Base-by-base conservation (phyloP, 2,329 filamentous ascomycete species). In the Xylogone sp. region DNA sequence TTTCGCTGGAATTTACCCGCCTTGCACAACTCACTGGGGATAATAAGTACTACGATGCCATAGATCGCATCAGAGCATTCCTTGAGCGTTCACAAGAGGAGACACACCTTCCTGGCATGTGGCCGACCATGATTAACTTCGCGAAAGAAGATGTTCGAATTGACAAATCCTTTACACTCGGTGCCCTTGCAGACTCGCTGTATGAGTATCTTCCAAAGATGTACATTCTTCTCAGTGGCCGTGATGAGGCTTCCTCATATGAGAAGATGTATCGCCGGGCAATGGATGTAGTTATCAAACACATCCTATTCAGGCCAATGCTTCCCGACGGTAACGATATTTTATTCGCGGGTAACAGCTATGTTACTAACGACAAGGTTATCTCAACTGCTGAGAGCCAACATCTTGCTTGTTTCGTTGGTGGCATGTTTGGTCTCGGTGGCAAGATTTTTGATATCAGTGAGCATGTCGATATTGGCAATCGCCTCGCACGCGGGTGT, bases 341-440 rank as follows among this genome's bases (percentile, higher is more conserved):
- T 5, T 64, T 79, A 12, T 72, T 82, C 45, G 72, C 79, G 2
- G 79, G 78, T 9, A 71, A 75, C 45, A 69, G 70, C 8, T 62
- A 64, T 16, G 59, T 69, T 10, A 45, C 67, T 72, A 16, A 77
- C 85, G 53, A 50, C 3, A 31, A 45, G 19, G 8, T 39, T 52
- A 86, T 48, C 3, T 53, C 60, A 16, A 61, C 55, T 65, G 55
- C 63, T 39, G 72, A 61, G 13, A 69, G 76, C 3, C 81, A 88
- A 58, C 87, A 91, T 67, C 73, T 91, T 1, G 79, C 80, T 1
- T 92, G 88, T 67, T 92, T 88, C 62, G 74, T 80, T 2, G 87
- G 87, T 3, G 88, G 86, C 13, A 84, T 87, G 73, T 83, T 88
- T 43, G 86, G 76, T 1, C 77, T 91, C 42, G 84, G 81, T 1